Percentiles rank a stretch among this genome's conserved stretches.
phyloP scores from a whole-genome alignment of 2,329 filamentous ascomycete genomes.

The Nigrospora oryzae region DNA sequence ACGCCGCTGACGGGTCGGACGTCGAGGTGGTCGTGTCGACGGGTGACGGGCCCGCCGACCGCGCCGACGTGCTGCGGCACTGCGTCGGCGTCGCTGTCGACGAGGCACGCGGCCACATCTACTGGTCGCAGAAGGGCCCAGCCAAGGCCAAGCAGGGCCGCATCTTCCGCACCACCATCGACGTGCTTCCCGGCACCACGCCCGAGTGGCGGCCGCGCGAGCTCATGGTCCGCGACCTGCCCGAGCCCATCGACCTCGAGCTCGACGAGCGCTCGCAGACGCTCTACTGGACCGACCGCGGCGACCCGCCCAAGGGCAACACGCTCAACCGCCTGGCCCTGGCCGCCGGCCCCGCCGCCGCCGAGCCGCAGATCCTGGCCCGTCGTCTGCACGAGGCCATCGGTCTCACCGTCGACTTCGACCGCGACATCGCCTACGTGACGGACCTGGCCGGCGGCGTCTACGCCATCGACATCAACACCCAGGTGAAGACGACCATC shows the following conservation, averaged over 20 bases:
- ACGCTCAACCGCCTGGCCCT: constrained; percentile 33
- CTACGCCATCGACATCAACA: constrained; percentile 4
- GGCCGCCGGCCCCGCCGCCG: neutral
- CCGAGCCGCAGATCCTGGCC: constrained; percentile 7
- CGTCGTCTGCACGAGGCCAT: constrained; percentile 8
- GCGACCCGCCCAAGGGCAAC: constrained; percentile 47
- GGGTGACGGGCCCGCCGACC: constrained; percentile 14
- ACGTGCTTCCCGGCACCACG: constrained; percentile 21
- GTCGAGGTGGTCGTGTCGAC: constrained; percentile 8
- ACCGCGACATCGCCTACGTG: constrained; percentile 3
- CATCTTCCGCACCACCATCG: constrained; percentile 40
- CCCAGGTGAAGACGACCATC: constrained; percentile 5
- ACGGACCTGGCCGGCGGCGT: constrained; percentile 7
- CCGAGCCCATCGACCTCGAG: constrained; percentile 50
- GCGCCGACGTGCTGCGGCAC: constrained; percentile 31
- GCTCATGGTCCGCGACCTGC: constrained; percentile 32
- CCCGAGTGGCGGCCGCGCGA: constrained; percentile 30
- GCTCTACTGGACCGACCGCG: constrained; percentile 55
- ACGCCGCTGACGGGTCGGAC: constrained; percentile 11
- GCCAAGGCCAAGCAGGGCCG: constrained; percentile 40
- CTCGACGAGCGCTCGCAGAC: constrained; percentile 33
- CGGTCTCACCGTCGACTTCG: constrained; percentile 6
- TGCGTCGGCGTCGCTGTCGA: constrained; percentile 48
- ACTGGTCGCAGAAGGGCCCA: constrained; percentile 53
- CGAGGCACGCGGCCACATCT: constrained; percentile 32